A percentile compares a stretch with the other conserved stretches of the same genome.
Conservation (phyloP, 495 filamentous ascomycete species). For the Aspergillus kassunensis region DNA sequence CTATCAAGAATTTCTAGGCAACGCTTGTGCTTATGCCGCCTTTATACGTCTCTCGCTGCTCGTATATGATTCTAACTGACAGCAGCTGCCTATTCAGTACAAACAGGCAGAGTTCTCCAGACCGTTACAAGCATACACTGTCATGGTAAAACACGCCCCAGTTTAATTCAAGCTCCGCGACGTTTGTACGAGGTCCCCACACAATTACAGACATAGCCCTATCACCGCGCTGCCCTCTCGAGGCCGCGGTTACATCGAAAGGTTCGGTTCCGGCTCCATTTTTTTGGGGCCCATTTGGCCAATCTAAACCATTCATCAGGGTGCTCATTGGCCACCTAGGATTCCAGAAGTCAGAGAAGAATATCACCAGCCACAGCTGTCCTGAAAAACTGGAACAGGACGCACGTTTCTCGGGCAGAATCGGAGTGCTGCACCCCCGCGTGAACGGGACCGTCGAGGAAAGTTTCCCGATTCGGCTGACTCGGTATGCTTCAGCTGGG, state of each 20-base stretch:
- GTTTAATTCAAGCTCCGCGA: neutral
- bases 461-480: conserved; percentile 8
- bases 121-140: conserved; percentile 17
- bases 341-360: neutral
- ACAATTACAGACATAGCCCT: neutral
- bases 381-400: neutral
- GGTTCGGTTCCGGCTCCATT: no score
- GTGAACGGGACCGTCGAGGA: neutral
- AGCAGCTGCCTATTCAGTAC: no score
- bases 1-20: no score
- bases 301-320: no score
- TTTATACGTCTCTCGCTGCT: no score
- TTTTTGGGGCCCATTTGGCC: no score
- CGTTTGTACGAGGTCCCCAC: neutral
- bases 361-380: conserved; percentile 5
- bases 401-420: conserved; percentile 5
- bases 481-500: no score
- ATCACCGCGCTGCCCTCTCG: conserved; percentile 1
- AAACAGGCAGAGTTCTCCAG: no score
- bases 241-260: neutral
- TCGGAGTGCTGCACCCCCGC: neutral
- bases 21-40: no score
- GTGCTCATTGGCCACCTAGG: neutral
- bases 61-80: no score
- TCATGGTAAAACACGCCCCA: conserved; percentile 19